Percentiles rank a stretch among this genome's conserved stretches.
phyloP scores from a whole-genome alignment of 192 early-diverging fungal species.

The Coemansia sp. region DNA sequence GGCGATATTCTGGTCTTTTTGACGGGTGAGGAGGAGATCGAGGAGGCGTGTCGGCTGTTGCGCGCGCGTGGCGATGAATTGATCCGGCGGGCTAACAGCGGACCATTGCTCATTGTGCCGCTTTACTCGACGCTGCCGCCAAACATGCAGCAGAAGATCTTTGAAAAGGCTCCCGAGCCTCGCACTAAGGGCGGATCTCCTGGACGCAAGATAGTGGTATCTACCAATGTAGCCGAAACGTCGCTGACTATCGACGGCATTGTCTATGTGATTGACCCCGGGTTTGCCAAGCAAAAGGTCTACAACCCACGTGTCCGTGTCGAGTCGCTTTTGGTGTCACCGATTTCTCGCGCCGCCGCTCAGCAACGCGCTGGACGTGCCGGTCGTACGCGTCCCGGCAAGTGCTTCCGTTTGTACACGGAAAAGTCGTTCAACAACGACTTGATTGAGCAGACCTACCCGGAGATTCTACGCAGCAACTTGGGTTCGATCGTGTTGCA shows the following conservation, averaged over 20 bases:
- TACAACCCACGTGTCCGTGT: conserved; percentile 98
- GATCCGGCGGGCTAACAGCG: conserved; percentile 61
- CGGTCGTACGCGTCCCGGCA: conserved; percentile 96
- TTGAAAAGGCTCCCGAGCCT: conserved; percentile 85
- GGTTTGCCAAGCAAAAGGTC: conserved; percentile 99
- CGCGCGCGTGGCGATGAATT: conserved; percentile 73
- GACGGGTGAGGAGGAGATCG: conserved; percentile 99
- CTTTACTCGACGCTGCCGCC: conserved; percentile 94
- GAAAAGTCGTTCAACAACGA: conserved; percentile 94
- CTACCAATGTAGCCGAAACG: conserved; percentile 98
- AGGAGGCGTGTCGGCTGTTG: conserved; percentile 90
- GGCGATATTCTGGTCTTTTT: conserved; percentile 97
- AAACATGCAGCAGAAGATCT: conserved; percentile 89
- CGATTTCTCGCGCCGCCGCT: conserved; percentile 93
- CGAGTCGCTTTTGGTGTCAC: conserved; percentile 91
- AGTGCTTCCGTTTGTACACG: conserved; percentile 97
- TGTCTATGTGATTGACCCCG: conserved; percentile 98
- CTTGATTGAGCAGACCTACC: conserved; percentile 96
- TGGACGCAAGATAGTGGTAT: conserved; percentile 96
- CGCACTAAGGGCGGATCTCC: conserved; percentile 74
- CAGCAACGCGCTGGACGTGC: conserved; percentile 98
- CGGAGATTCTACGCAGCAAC: conserved; percentile 97
- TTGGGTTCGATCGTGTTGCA: conserved; percentile 96
- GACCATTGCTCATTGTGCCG: conserved; percentile 84
- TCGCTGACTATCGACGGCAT: conserved; percentile 98